Evolutionary conservation across 202 grass and related monocot species (phyloP), one percentile per base, ranked within the genome.

Genomic region (Hordeum pubiflorum): DNA sequence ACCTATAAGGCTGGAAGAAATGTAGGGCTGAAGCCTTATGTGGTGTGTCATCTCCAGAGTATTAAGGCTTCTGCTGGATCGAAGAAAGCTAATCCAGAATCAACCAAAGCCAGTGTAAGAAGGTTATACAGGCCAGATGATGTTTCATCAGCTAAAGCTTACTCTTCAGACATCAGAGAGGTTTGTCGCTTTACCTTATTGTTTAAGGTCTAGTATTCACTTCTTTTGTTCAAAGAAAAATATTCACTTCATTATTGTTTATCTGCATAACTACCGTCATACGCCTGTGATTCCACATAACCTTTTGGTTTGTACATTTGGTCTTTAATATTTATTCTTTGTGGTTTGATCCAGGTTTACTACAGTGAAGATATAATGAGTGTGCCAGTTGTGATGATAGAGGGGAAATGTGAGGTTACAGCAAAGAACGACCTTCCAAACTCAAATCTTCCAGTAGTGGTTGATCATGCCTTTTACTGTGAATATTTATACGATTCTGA

Each of bases 41-140:
- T 67, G 21, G 87, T 95, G 33, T 95, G 92, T 44, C 87, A 90
- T 63, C 20, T 92, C 20, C 58, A 88, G 65, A 81, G 81, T 65
- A 63, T 95, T 34, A 70, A 84, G 33, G 39, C 69, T 87, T 37
- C 68, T 72, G 32, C 50, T 44, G 63, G 82, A 71, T 76, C 82
- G 17, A 92, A 88, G 14, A 81, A 81, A 70, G 63, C 36, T 27
- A 75, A 79, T 55, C 31, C 52, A 81, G 78, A 78, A 90, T 90
- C 82, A 41, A 90, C 89, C 50, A 67, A 75, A 88, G 67, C 84
- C 17, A 88, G 71, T 61, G 82, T 88, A 29, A 88, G 89, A 85
- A 95, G 87, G 44, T 85, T 92, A 84, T 95, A 95, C 85, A 84
- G 93, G 69, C 93, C 93, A 3, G 93, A 89, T 27, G 90, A 96